Conservation (phyloP, 805 yeast species). For the Naumovozyma castellii region DNA sequence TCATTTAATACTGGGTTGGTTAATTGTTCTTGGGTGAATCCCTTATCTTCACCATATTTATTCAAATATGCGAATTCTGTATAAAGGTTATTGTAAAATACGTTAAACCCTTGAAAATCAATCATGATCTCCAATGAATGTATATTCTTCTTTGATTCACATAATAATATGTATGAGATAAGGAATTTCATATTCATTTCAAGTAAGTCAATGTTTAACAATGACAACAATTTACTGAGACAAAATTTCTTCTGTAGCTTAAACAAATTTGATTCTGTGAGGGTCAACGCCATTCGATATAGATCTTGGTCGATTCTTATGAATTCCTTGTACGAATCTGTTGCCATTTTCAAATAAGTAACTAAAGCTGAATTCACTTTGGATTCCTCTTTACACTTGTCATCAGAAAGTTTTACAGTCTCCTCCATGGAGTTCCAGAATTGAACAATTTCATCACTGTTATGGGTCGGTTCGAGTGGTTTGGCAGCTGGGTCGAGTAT, state of each 20-base stretch:
- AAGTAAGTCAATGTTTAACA: slow-evolving; percentile 31
- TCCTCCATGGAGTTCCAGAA: slow-evolving; percentile 26
- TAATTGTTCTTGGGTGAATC: slow-evolving; percentile 7
- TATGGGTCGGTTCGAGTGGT: slow-evolving; percentile 6
- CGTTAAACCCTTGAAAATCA: slow-evolving; percentile 44
- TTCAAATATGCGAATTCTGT: slow-evolving; percentile 28
- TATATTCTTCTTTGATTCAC: slow-evolving; percentile 37
- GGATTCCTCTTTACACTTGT: slow-evolving; percentile 5
- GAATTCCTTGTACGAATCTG: slow-evolving; percentile 21
- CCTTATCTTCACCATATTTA: slow-evolving; percentile 21
- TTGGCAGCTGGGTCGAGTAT: slow-evolving; percentile 19
- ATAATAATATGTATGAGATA: slow-evolving; percentile 35
- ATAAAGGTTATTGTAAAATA: slow-evolving; percentile 36
- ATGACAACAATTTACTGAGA: slow-evolving; percentile 39
- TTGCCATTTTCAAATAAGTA: slow-evolving; percentile 19
- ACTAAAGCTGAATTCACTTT: slow-evolving; percentile 22
- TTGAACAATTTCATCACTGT: slow-evolving; percentile 11
- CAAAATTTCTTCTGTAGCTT: slow-evolving; percentile 36
- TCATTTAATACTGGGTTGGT: slow-evolving; percentile 5
- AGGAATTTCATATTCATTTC: slow-evolving; percentile 33
- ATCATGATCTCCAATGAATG: slow-evolving; percentile 37
- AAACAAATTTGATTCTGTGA: slow-evolving; percentile 31
- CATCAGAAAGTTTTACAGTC: slow-evolving; percentile 11
- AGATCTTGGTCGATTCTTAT: slow-evolving; percentile 27
- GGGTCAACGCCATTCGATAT: slow-evolving; percentile 29